Percentiles rank a stretch among this genome's conserved stretches.
Evolutionary conservation across 805 yeast genomes (phyloP).

Genomic region (Hyphopichia homilentoma): DNA sequence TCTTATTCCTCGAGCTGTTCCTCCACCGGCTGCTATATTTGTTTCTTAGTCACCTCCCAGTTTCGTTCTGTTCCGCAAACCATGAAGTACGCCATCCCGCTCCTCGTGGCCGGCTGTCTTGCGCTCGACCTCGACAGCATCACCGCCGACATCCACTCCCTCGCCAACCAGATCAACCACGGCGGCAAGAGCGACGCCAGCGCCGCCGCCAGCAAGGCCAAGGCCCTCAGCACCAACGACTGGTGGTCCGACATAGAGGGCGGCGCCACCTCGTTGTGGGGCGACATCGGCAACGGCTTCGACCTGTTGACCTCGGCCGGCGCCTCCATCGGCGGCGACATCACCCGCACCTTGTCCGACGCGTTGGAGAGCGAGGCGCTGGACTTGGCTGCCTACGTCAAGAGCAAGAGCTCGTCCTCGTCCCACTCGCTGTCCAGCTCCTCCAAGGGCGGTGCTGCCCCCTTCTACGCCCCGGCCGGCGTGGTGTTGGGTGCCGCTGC

Average conservation of each 20-base stretch:
- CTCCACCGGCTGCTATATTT: too few relatives aligned
- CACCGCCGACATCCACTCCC: too few relatives aligned
- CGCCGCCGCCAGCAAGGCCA: not conserved
- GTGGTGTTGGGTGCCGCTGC: conserved; percentile 15
- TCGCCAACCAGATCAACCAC: too few relatives aligned
- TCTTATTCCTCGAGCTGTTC: too few relatives aligned
- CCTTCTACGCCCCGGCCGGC: conserved; percentile 12
- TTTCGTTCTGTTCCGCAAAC: too few relatives aligned
- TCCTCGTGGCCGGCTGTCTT: too few relatives aligned
- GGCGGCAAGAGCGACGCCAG: not conserved
- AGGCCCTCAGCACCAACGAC: not conserved
- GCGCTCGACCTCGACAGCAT: too few relatives aligned
- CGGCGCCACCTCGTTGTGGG: not conserved
- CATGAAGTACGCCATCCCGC: too few relatives aligned
- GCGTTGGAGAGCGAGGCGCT: not conserved
- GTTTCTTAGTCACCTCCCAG: too few relatives aligned
- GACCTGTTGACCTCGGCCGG: not conserved
- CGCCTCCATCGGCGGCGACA: not conserved
- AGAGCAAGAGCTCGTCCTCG: conserved; percentile 9
- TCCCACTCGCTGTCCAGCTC: conserved; percentile 13
- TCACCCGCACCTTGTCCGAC: not conserved
- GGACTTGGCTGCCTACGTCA: conserved; percentile 1
- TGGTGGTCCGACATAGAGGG: not conserved
- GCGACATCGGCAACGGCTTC: too few relatives aligned
- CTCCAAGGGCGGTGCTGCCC: conserved; percentile 9